Evolutionary conservation across 257 asterid genomes (phyloP).

Genomic region (Solanum pinnatisectum): DNA sequence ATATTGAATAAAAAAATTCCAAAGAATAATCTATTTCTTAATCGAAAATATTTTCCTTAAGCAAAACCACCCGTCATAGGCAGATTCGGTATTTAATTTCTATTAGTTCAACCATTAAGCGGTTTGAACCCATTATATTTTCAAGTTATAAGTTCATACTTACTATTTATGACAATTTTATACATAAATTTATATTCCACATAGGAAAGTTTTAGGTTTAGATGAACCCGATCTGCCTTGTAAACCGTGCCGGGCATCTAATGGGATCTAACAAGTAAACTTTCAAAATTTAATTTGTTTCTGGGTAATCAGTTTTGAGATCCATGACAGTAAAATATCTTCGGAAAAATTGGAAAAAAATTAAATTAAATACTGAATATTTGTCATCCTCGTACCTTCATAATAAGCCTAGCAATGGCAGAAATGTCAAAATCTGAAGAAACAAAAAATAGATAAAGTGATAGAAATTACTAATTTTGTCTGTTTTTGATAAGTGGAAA

Average conservation of each 20-base stretch:
- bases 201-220: neutral
- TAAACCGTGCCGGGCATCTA: neutral
- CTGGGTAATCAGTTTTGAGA: neutral
- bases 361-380: neutral
- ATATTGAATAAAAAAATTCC: neutral
- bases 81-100: neutral
- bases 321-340: neutral
- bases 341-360: neutral
- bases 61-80: too few species aligned
- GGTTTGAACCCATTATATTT: neutral
- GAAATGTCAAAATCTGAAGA: neutral
- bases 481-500: neutral
- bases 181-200: neutral
- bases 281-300: neutral
- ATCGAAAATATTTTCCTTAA: neutral
- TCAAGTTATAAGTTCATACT: neutral
- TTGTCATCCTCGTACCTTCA: neutral
- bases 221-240: neutral
- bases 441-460: neutral
- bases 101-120: neutral
- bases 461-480: neutral
- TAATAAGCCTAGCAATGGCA: neutral
- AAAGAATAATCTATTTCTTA: neutral
- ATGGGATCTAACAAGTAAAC: neutral
- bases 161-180: neutral